Base-by-base conservation (phyloP, 495 filamentous ascomycete genomes). In the Xylaria palmicola region DNA sequence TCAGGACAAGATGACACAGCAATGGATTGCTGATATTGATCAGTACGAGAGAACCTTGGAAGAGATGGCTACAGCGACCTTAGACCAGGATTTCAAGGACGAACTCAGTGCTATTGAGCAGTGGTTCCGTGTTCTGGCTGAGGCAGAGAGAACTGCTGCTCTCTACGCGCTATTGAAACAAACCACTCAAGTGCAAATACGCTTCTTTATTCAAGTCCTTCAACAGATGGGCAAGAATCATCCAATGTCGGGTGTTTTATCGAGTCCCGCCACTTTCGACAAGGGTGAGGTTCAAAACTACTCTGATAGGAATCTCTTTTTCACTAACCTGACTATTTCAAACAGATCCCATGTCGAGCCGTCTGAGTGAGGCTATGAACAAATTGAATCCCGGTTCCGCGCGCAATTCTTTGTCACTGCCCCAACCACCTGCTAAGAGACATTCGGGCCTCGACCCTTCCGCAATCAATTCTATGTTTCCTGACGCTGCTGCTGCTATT, bases 11-110 rank as follows among this genome's bases (percentile, higher is more conserved):
- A 90, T 92, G 34, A 92, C 94, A 49, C 92, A 97, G 77, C 92
- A 98, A 72, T 98, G 95, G 94, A 92, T 98, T 53, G 91, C 93
- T 37, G 94, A 98, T 67, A 97, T 98, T 66, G 94, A 98, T 69
- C 93, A 97, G 72, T 96, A 96, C 66, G 94, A 98, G 82, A 95
- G 84, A 44, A 98, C 94, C 4, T 75, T 98, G 68, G 95, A 98
- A 74, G 94, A 98, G 74, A 98, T 98, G 94, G 95, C 94, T 19
- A 92, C 93, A 30, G 94, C 95, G 47, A 97, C 95, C 10, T 80
- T 98, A 34, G 94, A 98, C 74, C 95, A 98, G 76, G 95, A 98
- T 65, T 98, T 98, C 80, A 98, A 98, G 80, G 94, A 98, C 78
- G 94, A 98, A 76, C 85, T 98, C 52, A 94, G 90, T 74, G 94